These are phyloP conservation scores for Amphirosellinia nigrospora DNA, from an alignment of 495 filamentous ascomycete genomes.

Conservation along the genomic window DNA sequence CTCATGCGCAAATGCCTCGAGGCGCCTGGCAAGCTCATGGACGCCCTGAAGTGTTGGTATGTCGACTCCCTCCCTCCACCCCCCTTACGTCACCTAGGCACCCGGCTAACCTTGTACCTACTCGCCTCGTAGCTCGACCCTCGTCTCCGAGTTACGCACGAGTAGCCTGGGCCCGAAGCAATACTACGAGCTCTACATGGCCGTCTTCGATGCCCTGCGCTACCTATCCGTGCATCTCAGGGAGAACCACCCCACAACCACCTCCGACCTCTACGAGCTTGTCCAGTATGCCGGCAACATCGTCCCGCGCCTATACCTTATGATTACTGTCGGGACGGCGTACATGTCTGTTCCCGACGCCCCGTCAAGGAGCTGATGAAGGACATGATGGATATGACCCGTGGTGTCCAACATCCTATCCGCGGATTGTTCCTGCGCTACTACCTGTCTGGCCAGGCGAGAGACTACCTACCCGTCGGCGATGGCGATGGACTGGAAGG, in stretches of 20 bases:
- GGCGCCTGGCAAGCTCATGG: constrained; percentile 98
- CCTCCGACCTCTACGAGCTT: constrained; percentile 94
- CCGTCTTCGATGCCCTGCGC: constrained; percentile 95
- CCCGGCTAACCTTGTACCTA: constrained; percentile 31
- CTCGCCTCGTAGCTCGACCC: constrained; percentile 73
- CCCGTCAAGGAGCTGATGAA: constrained; percentile 99
- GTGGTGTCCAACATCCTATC: constrained; percentile 95
- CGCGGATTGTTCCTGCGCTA: constrained; percentile 94
- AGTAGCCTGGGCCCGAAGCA: constrained; percentile 96
- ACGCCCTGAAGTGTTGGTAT: constrained; percentile 98
- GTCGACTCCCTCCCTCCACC: too few relatives aligned
- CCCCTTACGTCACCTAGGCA: constrained; percentile 21
- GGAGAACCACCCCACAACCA: constrained; percentile 98
- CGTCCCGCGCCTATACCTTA: constrained; percentile 92
- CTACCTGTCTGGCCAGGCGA: constrained; percentile 91
- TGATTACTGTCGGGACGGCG: constrained; percentile 98
- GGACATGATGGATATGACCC: constrained; percentile 99
- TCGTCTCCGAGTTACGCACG: constrained; percentile 95
- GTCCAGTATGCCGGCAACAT: constrained; percentile 99
- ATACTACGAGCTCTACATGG: constrained; percentile 99
- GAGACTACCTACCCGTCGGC: constrained; percentile 82
- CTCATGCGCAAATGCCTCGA: constrained; percentile 98
- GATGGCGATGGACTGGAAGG: constrained; percentile 92
- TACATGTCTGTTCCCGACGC: constrained; percentile 99
- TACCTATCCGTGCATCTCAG: constrained; percentile 95